Evolutionary conservation across 441 rosid genomes (phyloP), one percentile per base, ranked within the genome.

Genomic region (Erodium texanum): DNA sequence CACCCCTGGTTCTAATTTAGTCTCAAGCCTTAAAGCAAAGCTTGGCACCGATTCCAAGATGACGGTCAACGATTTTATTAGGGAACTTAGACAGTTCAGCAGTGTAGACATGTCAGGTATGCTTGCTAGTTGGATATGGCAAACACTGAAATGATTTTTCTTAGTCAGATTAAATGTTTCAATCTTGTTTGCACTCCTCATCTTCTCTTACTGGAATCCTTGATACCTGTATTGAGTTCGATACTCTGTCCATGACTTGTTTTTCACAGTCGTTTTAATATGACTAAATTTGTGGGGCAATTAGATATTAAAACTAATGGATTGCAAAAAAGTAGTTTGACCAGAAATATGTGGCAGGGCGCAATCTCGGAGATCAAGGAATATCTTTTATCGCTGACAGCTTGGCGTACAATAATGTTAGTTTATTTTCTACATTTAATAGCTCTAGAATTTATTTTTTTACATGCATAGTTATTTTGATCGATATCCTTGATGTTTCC

Each of bases 101-200:
- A 74, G 78, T 67, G 93, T 90, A 77, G 98, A 93, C 88, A 86
- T 93, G 94, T 84, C 98, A 83, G 98, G 97, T 90, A 80, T 67
- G 77, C 70, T 77, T 16, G 32, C 38, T 74, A 3, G 12, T 54
- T 36, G 32, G 29, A 27, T 27, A 27, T 4, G 24, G 19, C 20
- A 20, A 50, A 50, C 19, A 18, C 1, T 16, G 58, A 52, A n/a
- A 5, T 52, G 22, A 16, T 52, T 52, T 52, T 27, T 27, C 29
- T 52, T 16, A 16, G 22, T 52, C 8, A 18, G 59, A 52, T 45
- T 22, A 24, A 24, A n/a, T n/a, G 66, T 41, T 45, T 24, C 22
- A 43, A 16, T n/a, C 24, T 45, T 50, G 12, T 41, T 52, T 19
- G 24, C 22, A 6, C n/a, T 59, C 8, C 6, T 59, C 12, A 20